Evolutionary conservation across 495 filamentous ascomycete species (phyloP).

Genomic region (Sphaerosporella brunnea): DNA sequence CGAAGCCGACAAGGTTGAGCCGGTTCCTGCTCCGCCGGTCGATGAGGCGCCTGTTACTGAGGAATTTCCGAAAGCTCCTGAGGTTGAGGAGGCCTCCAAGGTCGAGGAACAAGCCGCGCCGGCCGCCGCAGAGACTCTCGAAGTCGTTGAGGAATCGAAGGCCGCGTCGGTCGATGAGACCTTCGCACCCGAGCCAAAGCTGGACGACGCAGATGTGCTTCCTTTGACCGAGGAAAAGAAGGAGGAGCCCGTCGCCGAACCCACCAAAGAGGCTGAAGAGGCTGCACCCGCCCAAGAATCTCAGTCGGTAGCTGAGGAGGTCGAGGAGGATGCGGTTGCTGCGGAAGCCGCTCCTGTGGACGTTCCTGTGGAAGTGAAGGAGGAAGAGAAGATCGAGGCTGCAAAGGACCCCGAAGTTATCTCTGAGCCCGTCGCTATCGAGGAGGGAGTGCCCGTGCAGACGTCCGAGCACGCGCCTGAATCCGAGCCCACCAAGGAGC

Average conservation of each 20-base stretch:
- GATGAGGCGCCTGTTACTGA: not conserved
- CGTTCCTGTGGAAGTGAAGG: not conserved
- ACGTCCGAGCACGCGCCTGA: conserved; percentile 21
- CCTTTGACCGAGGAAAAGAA: conserved; percentile 1
- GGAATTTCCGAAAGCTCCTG: conserved; percentile 1
- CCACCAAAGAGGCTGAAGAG: not conserved
- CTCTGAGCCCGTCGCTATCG: not conserved
- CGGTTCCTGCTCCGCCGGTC: not conserved
- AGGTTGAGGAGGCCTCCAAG: not conserved
- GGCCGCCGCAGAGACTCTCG: not conserved
- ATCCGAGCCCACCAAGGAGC: conserved; percentile 15
- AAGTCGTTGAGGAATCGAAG: not conserved
- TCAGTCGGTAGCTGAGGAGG: not conserved
- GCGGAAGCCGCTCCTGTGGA: not conserved
- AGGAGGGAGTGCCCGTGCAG: conserved; percentile 1
- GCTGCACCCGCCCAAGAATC: not conserved
- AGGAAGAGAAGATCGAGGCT: conserved; percentile 6
- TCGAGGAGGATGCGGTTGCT: not conserved
- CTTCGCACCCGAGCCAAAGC: conserved; percentile 6
- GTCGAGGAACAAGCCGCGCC: not conserved
- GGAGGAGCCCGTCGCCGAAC: not conserved
- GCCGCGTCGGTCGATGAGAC: not conserved
- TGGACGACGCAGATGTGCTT: conserved; percentile 8
- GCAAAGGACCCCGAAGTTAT: conserved; percentile 1
- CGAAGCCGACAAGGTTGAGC: conserved; percentile 5